Evolutionary conservation across 306 rosid species (phyloP).

Genomic region (Amphicarpaea edgeworthii): DNA sequence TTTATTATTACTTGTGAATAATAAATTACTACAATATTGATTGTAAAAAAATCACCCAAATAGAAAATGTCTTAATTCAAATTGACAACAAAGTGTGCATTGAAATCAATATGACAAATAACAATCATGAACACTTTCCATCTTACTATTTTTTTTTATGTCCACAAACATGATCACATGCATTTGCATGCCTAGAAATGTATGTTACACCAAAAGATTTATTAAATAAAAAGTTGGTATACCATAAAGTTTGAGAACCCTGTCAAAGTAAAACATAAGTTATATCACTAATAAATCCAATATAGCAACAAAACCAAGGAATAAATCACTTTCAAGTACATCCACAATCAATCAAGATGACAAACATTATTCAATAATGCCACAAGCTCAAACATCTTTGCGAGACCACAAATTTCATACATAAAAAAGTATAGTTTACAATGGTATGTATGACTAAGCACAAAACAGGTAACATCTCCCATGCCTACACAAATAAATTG

Average conservation of each 20-base stretch:
- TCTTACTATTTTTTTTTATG: not conserved
- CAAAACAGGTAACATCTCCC: conserved; percentile 4
- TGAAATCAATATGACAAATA: not conserved
- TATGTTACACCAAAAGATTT: not conserved
- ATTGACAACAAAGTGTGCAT: not conserved
- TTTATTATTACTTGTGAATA: not conserved
- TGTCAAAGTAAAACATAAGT: not conserved
- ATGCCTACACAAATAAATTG: conserved; percentile 14
- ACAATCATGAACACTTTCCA: not conserved
- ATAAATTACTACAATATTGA: not conserved
- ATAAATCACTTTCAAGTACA: not conserved
- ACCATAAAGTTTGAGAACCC: not conserved
- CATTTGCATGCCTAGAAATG: not conserved
- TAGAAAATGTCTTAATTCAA: conserved; percentile 2
- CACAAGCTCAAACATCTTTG: not conserved
- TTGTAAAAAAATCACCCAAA: not conserved
- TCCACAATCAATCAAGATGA: not conserved
- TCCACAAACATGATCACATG: not conserved
- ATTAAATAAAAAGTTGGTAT: not conserved
- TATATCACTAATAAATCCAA: not conserved
- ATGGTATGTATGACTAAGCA: conserved; percentile 5
- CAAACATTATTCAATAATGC: not conserved
- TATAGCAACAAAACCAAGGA: conserved; percentile 1
- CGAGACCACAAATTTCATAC: not conserved
- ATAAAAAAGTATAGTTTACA: conserved; percentile 1